Percentiles rank a stretch among this genome's conserved stretches.
Conservation (phyloP, 148 eudicot genomes). For the Vaccinium macrocarpon region DNA sequence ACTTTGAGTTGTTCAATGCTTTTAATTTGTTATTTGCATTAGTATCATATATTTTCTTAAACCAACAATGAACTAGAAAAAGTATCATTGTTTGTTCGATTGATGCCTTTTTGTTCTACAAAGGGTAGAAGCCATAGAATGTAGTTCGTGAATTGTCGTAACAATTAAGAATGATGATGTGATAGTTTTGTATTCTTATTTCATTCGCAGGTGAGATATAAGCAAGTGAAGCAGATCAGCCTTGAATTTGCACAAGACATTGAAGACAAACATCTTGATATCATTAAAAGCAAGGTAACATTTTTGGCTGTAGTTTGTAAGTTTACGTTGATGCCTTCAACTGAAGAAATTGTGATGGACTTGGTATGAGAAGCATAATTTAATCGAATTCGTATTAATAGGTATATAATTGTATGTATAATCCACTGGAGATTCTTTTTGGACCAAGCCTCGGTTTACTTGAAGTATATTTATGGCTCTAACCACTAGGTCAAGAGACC, state of each 20-base stretch:
- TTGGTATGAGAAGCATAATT: neutral
- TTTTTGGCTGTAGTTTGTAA: neutral
- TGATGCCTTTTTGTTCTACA: neutral
- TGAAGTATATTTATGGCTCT: neutral
- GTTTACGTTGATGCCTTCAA: neutral
- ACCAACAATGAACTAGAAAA: neutral
- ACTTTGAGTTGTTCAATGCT: neutral
- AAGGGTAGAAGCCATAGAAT: neutral
- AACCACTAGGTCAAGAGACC: neutral
- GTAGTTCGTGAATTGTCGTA: neutral
- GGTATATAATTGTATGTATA: neutral
- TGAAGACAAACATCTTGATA: conserved; percentile 79
- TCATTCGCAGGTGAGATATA: conserved; percentile 65
- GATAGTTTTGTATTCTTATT: conserved; percentile 9
- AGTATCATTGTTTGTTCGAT: neutral
- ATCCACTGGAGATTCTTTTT: neutral
- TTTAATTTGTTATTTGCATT: neutral
- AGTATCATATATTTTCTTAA: neutral
- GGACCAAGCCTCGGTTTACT: neutral
- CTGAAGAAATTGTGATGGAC: neutral
- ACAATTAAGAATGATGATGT: neutral
- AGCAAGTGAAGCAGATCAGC: conserved; percentile 67
- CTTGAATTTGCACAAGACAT: conserved; percentile 87
- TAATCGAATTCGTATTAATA: neutral
- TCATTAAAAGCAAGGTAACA: conserved; percentile 61